Percentiles rank a stretch among this genome's conserved stretches.
phyloP scores from a whole-genome alignment of 306 rosid genomes.

The Quercus parvula region DNA sequence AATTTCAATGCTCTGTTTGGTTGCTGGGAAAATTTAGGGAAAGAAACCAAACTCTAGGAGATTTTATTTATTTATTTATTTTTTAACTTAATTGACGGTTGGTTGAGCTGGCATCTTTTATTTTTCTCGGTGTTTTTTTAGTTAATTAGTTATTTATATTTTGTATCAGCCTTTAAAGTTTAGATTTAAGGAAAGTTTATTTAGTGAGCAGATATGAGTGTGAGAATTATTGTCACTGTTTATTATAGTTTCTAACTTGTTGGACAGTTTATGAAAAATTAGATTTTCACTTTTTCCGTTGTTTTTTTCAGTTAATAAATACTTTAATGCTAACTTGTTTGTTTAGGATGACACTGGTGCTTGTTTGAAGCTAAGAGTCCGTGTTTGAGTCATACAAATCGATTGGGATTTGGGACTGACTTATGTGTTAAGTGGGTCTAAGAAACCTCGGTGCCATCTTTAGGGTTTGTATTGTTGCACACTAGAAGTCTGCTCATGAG shows the following conservation, averaged over 20 bases:
- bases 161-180: too few species aligned
- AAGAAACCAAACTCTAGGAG: not conserved
- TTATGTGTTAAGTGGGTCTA: not conserved
- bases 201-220: not conserved
- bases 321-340: not conserved
- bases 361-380: not conserved
- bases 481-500: not conserved
- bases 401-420: not conserved
- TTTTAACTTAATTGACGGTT: not conserved
- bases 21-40: not conserved
- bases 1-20: not conserved
- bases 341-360: not conserved
- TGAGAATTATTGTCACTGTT: not conserved
- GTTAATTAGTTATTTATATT: too few species aligned
- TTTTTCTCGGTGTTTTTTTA: too few species aligned
- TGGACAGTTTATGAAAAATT: not conserved
- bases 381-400: not conserved
- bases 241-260: slow-evolving; percentile 3
- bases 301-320: not conserved
- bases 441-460: not conserved
- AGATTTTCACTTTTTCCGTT: not conserved
- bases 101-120: too few species aligned
- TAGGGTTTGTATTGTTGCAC: not conserved
- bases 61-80: not conserved
- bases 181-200: slow-evolving; percentile 11